A percentile compares a stretch with the other conserved stretches of the same genome.
Evolutionary conservation across 2,329 filamentous ascomycete species (phyloP).

Genomic region (Ceratocystis destructans): DNA sequence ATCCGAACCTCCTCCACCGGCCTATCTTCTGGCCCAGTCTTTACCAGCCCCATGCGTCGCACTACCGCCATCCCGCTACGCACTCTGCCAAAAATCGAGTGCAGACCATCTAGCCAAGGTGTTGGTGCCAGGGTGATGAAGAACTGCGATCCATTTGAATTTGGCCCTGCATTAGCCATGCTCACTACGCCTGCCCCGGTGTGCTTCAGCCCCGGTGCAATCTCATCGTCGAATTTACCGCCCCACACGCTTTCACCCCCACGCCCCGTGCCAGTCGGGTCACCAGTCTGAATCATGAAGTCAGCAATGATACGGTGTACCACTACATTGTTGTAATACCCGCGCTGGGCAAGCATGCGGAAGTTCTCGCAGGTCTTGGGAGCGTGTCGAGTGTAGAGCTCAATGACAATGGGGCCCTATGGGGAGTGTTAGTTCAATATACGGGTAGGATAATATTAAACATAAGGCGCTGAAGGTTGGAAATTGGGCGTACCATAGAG

Average conservation of each 20-base stretch:
- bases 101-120: slow-evolving; percentile 92
- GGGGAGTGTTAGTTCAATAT: background rate
- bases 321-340: slow-evolving; percentile 75
- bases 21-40: slow-evolving; percentile 66
- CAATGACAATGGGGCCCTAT: slow-evolving; percentile 69
- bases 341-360: slow-evolving; percentile 58
- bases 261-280: slow-evolving; percentile 84
- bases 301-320: slow-evolving; percentile 92
- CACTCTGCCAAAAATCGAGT: slow-evolving; percentile 90
- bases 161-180: slow-evolving; percentile 89
- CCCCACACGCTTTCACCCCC: slow-evolving; percentile 85
- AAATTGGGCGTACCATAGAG: slow-evolving; percentile 51
- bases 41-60: slow-evolving; percentile 74
- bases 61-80: slow-evolving; percentile 72
- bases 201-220: slow-evolving; percentile 64
- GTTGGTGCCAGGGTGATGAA: slow-evolving; percentile 90
- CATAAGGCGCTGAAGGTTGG: background rate
- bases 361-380: slow-evolving; percentile 88
- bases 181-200: slow-evolving; percentile 85
- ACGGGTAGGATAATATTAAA: too few relatives aligned
- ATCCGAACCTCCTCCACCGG: slow-evolving; percentile 76
- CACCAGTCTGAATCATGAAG: slow-evolving; percentile 94
- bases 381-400: slow-evolving; percentile 82
- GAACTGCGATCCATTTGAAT: slow-evolving; percentile 93
- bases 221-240: slow-evolving; percentile 89